A percentile compares a stretch with the other conserved stretches of the same genome.
These are phyloP conservation scores for Quercus lobata DNA, from an alignment of 331 rosid genomes.

Conservation along the genomic window DNA sequence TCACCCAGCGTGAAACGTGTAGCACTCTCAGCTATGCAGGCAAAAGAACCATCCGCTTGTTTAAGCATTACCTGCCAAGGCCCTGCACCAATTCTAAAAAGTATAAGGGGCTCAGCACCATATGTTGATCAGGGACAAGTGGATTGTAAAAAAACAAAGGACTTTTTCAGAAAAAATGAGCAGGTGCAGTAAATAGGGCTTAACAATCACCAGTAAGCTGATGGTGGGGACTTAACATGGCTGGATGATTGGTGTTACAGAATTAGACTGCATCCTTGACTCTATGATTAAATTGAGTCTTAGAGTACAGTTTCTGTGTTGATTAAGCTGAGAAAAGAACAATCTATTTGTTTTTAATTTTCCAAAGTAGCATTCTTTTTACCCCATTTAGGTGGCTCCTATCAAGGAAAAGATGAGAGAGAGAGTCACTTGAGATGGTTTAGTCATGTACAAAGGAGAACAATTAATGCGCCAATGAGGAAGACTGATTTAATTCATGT, in stretches of 20 bases:
- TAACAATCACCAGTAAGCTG: not conserved
- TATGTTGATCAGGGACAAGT: not conserved
- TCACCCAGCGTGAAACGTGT: constrained; percentile 88
- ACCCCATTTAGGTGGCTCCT: not conserved
- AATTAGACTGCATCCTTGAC: not conserved
- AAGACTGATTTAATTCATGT: no score
- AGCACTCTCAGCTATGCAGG: constrained; percentile 92
- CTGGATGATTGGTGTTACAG: not conserved
- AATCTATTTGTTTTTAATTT: not conserved
- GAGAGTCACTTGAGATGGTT: no score
- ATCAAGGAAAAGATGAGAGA: no score
- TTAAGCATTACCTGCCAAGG: constrained; percentile 99
- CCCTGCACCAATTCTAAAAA: constrained; percentile 47
- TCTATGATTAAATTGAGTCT: not conserved
- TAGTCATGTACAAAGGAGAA: no score
- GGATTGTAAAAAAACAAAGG: not conserved
- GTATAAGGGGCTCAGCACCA: not conserved
- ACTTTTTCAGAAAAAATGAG: not conserved
- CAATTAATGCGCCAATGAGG: no score
- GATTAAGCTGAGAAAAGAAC: not conserved
- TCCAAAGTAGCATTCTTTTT: not conserved
- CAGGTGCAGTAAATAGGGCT: not conserved
- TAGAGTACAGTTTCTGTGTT: not conserved
- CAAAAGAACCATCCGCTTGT: constrained; percentile 89
- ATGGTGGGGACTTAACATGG: not conserved